Percentiles rank a stretch among this genome's conserved stretches.
These are phyloP conservation scores for Takakia lepidozioides DNA, from an alignment of 225 moss, liverwort and hornwort genomes.

Conservation along the genomic window DNA sequence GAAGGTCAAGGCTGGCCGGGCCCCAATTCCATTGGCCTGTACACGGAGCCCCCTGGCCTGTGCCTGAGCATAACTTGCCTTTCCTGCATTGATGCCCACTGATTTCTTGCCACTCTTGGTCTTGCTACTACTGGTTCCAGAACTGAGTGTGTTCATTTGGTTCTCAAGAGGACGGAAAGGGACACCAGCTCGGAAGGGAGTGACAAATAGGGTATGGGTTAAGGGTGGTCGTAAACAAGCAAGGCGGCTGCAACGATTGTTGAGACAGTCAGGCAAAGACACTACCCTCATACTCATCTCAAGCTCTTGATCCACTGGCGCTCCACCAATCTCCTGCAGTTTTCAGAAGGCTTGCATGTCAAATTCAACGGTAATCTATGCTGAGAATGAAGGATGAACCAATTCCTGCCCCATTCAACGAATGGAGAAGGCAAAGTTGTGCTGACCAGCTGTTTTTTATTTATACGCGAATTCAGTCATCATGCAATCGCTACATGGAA, in stretches of 20 bases:
- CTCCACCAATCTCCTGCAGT: conserved; percentile 75
- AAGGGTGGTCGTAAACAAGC: conserved; percentile 69
- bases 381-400: background rate
- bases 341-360: too few relatives aligned
- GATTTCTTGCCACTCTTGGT: conserved; percentile 16
- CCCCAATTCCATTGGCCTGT: conserved; percentile 41
- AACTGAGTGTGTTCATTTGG: conserved; percentile 19
- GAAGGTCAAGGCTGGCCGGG: conserved; percentile 28
- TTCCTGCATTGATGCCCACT: conserved; percentile 9
- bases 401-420: background rate
- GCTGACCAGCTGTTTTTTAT: too few relatives aligned
- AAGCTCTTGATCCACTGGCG: conserved; percentile 66
- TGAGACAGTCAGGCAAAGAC: conserved; percentile 59
- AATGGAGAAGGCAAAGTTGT: too few relatives aligned
- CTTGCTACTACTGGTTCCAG: conserved; percentile 12
- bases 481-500: background rate
- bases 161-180: conserved; percentile 88
- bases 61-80: conserved; percentile 19
- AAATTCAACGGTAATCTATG: background rate
- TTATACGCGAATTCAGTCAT: too few relatives aligned
- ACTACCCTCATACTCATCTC: conserved; percentile 61
- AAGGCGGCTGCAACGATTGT: conserved; percentile 41
- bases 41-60: conserved; percentile 52
- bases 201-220: conserved; percentile 16
- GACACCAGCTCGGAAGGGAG: conserved; percentile 25